Evolutionary conservation across 805 yeast species (phyloP), one percentile per base, ranked within the genome.

Genomic region (Wickerhamomyces mucosus): DNA sequence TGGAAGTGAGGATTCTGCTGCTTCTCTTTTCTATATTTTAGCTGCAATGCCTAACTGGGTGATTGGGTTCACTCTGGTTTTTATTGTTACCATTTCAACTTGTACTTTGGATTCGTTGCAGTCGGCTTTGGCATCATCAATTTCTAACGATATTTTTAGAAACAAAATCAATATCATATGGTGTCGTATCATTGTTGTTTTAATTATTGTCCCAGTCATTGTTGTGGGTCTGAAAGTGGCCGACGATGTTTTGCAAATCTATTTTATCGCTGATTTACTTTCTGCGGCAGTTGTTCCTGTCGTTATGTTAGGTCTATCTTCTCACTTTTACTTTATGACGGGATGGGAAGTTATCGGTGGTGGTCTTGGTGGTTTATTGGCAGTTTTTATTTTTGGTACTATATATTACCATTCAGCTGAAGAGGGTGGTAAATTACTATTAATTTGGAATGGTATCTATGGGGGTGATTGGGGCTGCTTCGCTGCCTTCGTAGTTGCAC

Each of bases 401-500:
- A 65, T 84, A 32, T 88, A 85, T 60, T 86, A 78, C 51, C 71
- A 65, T 21, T 58, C 61, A 47, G 89, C 94, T 8, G 55, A 58
- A 32, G 82, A 76, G 38, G 96, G 96, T 45, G 96, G 80, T 13
- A 67, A 67, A 39, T 64, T 88, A 31, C 58, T 88, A 32, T 60
- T 88, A 36, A 65, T 88, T 32, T 72, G 78, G 74, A 75, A 80
- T 46, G 96, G 96, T 27, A 59, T 88, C 18, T 88, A 88, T 48
- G 61, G 67, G 18, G 70, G 67, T 30, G 96, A 88, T 51, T 88
- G 96, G 96, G 83, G 94, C 46, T 77, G 94, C 0, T 88, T 88
- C 59, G 96, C 95, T 16, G 95, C 96, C 2, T 88, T 88, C 56
- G 89, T 82, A 6, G 81, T 78, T 39, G 92, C 96, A 1, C 96